A percentile compares a stretch with the other conserved stretches of the same genome.
Conservation (phyloP, 441 rosid genomes). For the Pelargonium myrrhifolium region DNA sequence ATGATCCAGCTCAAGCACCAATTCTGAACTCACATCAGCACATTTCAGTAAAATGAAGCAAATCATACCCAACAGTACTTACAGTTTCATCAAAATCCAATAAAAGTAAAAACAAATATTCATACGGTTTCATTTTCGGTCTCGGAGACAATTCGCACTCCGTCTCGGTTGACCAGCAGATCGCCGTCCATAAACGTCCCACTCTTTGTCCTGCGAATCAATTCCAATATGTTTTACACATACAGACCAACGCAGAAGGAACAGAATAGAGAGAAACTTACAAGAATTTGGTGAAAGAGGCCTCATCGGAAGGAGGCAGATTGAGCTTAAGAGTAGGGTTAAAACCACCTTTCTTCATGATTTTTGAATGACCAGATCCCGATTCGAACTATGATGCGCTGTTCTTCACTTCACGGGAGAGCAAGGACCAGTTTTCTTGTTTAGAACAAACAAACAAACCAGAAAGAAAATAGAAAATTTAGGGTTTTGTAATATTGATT, state of each 20-base stretch:
- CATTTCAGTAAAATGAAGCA: too few relatives aligned
- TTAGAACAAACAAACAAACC: too few relatives aligned
- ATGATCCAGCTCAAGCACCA: too few relatives aligned
- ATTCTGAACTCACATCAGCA: too few relatives aligned
- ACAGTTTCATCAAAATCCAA: too few relatives aligned
- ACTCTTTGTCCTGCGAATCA: conserved; percentile 51
- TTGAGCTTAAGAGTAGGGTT: conserved; percentile 56
- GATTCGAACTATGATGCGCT: neutral
- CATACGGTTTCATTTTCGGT: conserved; percentile 52
- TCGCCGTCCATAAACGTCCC: conserved; percentile 91
- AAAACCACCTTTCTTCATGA: conserved; percentile 46
- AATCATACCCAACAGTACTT: too few relatives aligned
- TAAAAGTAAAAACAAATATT: neutral
- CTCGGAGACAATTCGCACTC: conserved; percentile 67
- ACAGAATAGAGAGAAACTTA: conserved; percentile 16
- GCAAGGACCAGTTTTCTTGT: too few relatives aligned
- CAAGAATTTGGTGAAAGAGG: conserved; percentile 65
- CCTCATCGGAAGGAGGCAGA: conserved; percentile 50
- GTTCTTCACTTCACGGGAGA: too few relatives aligned
- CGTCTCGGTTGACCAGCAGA: conserved; percentile 83
- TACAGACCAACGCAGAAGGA: neutral
- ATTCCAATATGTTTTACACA: neutral
- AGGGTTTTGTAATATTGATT: too few relatives aligned
- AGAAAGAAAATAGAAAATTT: too few relatives aligned
- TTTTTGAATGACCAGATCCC: neutral